A percentile compares a stretch with the other conserved stretches of the same genome.
Conservation (phyloP, 192 early-diverging fungal species). For the Coemansia sp. region DNA sequence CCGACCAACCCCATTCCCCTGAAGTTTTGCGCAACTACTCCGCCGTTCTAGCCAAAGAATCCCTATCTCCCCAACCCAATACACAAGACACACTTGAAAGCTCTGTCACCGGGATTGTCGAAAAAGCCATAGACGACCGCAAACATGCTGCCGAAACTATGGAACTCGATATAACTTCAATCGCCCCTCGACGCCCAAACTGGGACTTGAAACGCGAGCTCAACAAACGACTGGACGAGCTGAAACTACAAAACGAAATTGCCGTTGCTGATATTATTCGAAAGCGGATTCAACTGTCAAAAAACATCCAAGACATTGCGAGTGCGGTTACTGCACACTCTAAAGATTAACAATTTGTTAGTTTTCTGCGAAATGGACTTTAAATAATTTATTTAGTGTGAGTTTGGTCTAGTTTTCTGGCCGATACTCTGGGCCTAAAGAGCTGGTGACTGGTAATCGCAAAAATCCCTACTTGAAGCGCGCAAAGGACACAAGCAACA, state of each 20-base stretch:
- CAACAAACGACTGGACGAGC: conserved; percentile 68
- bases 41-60: background rate
- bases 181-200: conserved; percentile 85
- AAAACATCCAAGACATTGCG: conserved; percentile 14
- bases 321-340: conserved; percentile 24
- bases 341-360: background rate
- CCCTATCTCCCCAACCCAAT: background rate
- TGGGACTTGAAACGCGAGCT: conserved; percentile 91
- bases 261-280: conserved; percentile 79
- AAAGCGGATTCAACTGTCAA: conserved; percentile 41
- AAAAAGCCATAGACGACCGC: conserved; percentile 15
- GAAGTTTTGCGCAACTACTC: background rate
- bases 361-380: background rate
- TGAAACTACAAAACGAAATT: conserved; percentile 70
- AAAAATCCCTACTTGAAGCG: too few relatives aligned
- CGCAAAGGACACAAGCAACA: too few relatives aligned
- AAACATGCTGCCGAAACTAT: conserved; percentile 1
- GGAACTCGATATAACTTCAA: conserved; percentile 67
- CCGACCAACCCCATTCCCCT: background rate
- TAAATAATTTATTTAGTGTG: background rate
- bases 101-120: conserved; percentile 8
- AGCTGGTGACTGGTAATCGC: too few relatives aligned
- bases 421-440: too few relatives aligned
- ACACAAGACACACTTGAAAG: background rate
- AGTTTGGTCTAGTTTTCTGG: too few relatives aligned